Base-by-base conservation (phyloP, 1,139 yeast genomes). In the Candida glucosophila region DNA sequence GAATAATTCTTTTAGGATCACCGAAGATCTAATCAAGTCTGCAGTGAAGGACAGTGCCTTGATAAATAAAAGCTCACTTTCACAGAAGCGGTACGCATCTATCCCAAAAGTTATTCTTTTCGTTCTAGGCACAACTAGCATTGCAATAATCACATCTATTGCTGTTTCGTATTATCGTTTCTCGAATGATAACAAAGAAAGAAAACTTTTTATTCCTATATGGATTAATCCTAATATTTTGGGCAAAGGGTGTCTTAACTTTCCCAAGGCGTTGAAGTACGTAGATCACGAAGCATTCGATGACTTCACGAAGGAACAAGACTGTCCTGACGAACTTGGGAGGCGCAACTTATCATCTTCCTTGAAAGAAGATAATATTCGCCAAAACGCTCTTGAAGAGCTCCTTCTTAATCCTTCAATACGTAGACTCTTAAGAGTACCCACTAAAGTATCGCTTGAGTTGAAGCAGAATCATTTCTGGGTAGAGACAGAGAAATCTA, bases 221-320 rank as follows among this genome's bases (percentile, higher is more conserved):
- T 56, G 63, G 63, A 14, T 55, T 23, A 47, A 55, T 29, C 15
- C 37, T 23, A 50, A 56, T 31, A 41, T 47, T 39, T 30, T 55
- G n/a, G 33, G 23, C 21, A 40, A 32, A 9, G 37, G 44, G 18
- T 41, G 29, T 12, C 44, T 43, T 25, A 25, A 32, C 3, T 56
- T 49, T 27, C 58, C 60, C 4, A 20, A 28, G 4, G 53, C 47
- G 12, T 32, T 54, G 19, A 33, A 30, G 26, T 52, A 54, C 29
- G 32, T 57, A 18, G 64, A 58, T 32, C 24, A 32, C 5, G 52
- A 22, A 4, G 10, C 20, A 21, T 22, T 22, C 6, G 20, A 20
- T 4, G 24, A 12, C 3, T 13, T 13, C 12, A 10, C 21, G 12
- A 7, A 10, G 21, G 21, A 19, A 8, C 21, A n/a, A 13, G 12